These are phyloP conservation scores for Ogataea degrootiae DNA, from an alignment of 805 yeast species.

Conservation along the genomic window DNA sequence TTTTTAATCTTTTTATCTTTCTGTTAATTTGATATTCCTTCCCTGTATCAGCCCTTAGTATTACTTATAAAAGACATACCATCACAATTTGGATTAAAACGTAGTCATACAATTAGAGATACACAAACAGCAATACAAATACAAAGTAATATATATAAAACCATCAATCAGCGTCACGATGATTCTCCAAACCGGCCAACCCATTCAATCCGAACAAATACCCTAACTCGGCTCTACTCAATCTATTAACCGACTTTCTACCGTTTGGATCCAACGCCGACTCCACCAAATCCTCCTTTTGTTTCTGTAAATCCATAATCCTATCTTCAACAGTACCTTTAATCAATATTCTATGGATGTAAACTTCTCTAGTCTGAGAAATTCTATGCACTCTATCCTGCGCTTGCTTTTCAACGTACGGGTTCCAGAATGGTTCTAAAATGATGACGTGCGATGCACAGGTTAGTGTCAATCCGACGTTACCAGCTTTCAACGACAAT, in stretches of 20 bases:
- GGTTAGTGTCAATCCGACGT: slow-evolving; percentile 89
- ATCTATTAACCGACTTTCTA: slow-evolving; percentile 54
- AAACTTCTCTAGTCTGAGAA: slow-evolving; percentile 79
- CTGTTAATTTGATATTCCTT: too few relatives aligned
- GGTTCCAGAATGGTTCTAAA: slow-evolving; percentile 97
- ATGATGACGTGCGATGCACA: slow-evolving; percentile 91
- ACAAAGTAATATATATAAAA: too few relatives aligned
- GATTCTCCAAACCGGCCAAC: slow-evolving; percentile 19
- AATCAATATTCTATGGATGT: slow-evolving; percentile 67
- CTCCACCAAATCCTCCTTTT: slow-evolving; percentile 74
- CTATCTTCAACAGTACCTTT: slow-evolving; percentile 83
- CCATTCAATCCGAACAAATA: slow-evolving; percentile 59
- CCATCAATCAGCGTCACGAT: not conserved
- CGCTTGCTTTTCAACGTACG: slow-evolving; percentile 95
- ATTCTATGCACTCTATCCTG: slow-evolving; percentile 94
- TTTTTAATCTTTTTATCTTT: too few relatives aligned
- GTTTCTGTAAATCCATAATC: slow-evolving; percentile 71
- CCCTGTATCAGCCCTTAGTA: too few relatives aligned
- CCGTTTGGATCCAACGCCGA: slow-evolving; percentile 80
- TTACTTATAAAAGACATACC: too few relatives aligned
- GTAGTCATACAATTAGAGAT: too few relatives aligned
- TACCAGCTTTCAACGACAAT: slow-evolving; percentile 87
- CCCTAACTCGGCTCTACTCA: slow-evolving; percentile 67
- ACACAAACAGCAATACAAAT: too few relatives aligned
- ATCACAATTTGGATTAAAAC: too few relatives aligned